A percentile compares a stretch with the other conserved stretches of the same genome.
Conservation (phyloP, 2,329 filamentous ascomycete species). For the Fusarium siculi region DNA sequence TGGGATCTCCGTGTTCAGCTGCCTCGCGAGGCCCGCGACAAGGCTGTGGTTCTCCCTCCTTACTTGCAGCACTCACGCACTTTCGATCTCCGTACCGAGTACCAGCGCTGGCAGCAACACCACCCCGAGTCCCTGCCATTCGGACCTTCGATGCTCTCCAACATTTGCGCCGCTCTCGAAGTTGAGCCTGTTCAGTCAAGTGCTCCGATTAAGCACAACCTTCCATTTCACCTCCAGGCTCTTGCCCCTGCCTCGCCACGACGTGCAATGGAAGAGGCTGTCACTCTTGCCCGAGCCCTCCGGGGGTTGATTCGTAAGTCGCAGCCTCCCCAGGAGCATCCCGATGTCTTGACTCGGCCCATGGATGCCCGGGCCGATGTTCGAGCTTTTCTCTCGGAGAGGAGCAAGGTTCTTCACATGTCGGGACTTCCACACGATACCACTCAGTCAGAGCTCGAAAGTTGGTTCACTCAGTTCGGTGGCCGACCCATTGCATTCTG, state of each 20-base stretch:
- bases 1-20: conserved; percentile 99
- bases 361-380: conserved; percentile 98
- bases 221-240: conserved; percentile 97
- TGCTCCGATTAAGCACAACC: conserved; percentile 97
- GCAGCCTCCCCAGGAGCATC: conserved; percentile 91
- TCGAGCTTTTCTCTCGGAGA: conserved; percentile 92
- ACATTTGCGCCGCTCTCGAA: conserved; percentile 97
- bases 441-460: conserved; percentile 97
- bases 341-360: conserved; percentile 91
- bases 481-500: conserved; percentile 98
- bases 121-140: conserved; percentile 98
- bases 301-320: conserved; percentile 95
- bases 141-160: conserved; percentile 92
- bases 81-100: conserved; percentile 96
- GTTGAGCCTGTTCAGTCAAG: conserved; percentile 98
- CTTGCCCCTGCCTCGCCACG: conserved; percentile 94
- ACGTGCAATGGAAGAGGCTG: conserved; percentile 96
- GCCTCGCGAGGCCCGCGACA: conserved; percentile 96
- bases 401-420: conserved; percentile 98
- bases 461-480: conserved; percentile 99
- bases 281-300: conserved; percentile 92
- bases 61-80: conserved; percentile 98
- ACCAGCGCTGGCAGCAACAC: conserved; percentile 98
- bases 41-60: conserved; percentile 93
- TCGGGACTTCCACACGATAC: conserved; percentile 97